Evolutionary conservation across 2,329 filamentous ascomycete genomes (phyloP).

Genomic region (Allantophomopsis cytisporea): DNA sequence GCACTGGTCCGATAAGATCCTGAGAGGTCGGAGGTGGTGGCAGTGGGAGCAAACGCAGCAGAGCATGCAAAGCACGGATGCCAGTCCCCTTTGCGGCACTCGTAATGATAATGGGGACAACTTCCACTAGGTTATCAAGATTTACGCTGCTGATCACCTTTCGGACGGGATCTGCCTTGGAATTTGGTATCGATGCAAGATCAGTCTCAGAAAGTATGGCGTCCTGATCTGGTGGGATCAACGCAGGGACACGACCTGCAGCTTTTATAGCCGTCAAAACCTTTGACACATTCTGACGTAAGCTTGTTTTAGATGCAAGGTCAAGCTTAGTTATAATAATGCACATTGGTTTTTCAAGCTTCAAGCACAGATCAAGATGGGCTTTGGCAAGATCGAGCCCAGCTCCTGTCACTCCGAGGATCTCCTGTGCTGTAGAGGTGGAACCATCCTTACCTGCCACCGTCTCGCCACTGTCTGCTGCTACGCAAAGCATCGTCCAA

Average conservation of each 20-base stretch:
- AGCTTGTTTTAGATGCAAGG: slow-evolving; percentile 57
- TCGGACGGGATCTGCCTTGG: slow-evolving; percentile 44
- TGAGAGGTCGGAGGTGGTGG: slow-evolving; percentile 37
- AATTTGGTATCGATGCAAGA: slow-evolving; percentile 38
- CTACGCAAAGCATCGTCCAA: slow-evolving; percentile 81
- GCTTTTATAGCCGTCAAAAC: slow-evolving; percentile 68
- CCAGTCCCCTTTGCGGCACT: slow-evolving; percentile 78
- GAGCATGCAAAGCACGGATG: slow-evolving; percentile 67
- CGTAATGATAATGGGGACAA: slow-evolving; percentile 77
- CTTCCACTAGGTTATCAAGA: slow-evolving; percentile 17
- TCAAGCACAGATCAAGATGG: slow-evolving; percentile 75
- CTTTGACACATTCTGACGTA: slow-evolving; percentile 59
- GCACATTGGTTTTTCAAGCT: slow-evolving; percentile 62
- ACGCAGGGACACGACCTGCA: slow-evolving; percentile 57
- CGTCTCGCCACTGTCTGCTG: slow-evolving; percentile 56
- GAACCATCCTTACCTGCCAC: slow-evolving; percentile 15
- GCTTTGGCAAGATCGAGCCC: slow-evolving; percentile 63
- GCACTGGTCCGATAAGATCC: slow-evolving; percentile 35
- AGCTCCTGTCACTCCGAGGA: slow-evolving; percentile 32
- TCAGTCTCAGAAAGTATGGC: slow-evolving; percentile 29
- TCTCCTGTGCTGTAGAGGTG: slow-evolving; percentile 36
- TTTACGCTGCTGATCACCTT: slow-evolving; percentile 37
- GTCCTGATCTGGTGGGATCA: slow-evolving; percentile 48
- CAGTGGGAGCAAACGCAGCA: slow-evolving; percentile 65
- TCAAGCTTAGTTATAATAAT: slow-evolving; percentile 89